Conservation (phyloP, 768 basidiomycete species). For the Hemileccinum impolitum region DNA sequence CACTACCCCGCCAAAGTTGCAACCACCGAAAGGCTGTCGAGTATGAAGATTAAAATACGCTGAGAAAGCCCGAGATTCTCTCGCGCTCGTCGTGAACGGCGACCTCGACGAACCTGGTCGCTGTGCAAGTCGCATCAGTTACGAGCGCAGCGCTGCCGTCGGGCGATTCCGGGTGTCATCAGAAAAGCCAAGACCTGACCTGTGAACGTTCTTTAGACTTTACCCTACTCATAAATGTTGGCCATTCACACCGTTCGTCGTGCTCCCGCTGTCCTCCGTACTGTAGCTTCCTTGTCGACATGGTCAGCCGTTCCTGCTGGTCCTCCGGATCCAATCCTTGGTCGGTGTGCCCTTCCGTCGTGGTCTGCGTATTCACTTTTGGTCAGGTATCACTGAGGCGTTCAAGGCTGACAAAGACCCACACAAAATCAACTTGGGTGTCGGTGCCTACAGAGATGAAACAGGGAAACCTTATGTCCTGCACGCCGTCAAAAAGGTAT, state of each 20-base stretch:
- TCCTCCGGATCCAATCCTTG: constrained; percentile 91
- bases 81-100: not conserved
- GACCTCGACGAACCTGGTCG: not conserved
- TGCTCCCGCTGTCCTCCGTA: constrained; percentile 37
- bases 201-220: not conserved
- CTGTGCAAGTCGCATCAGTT: not conserved
- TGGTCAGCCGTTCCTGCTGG: constrained; percentile 85
- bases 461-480: constrained; percentile 95
- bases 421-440: constrained; percentile 96
- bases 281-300: constrained; percentile 51
- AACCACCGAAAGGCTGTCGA: not conserved
- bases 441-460: constrained; percentile 93
- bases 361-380: constrained; percentile 6
- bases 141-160: constrained; percentile 1
- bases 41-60: constrained; percentile 1
- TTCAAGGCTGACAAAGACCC: constrained; percentile 94
- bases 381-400: constrained; percentile 83
- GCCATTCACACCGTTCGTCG: constrained; percentile 49
- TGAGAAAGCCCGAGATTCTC: not conserved
- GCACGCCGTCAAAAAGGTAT: constrained; percentile 81
- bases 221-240: constrained; percentile 31
- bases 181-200: constrained; percentile 1
- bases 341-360: constrained; percentile 38
- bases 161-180: constrained; percentile 16
- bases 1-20: no score